Evolutionary conservation across 164 flowering plant species (phyloP).

Genomic region (Chimonanthus praecox): DNA sequence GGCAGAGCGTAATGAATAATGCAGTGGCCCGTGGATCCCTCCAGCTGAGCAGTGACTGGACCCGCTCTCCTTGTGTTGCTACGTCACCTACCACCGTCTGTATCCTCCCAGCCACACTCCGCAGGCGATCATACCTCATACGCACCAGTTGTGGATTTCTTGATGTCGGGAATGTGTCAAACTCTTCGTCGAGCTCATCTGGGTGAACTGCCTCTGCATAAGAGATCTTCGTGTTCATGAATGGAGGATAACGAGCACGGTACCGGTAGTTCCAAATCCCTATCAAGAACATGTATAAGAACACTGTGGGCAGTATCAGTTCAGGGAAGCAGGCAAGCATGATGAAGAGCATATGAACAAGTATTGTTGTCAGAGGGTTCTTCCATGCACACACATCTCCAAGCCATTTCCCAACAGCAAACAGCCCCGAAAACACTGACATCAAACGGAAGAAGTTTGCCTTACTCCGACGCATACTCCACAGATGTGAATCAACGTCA

Average conservation of each 20-base stretch:
- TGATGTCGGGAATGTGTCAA: slow-evolving; percentile 69
- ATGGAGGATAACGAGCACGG: slow-evolving; percentile 84
- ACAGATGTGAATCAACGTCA: slow-evolving; percentile 83
- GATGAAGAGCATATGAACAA: slow-evolving; percentile 71
- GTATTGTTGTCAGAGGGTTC: slow-evolving; percentile 83
- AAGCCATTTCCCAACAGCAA: slow-evolving; percentile 73
- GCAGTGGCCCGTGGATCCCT: slow-evolving; percentile 75
- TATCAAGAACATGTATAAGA: slow-evolving; percentile 89
- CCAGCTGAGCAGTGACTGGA: slow-evolving; percentile 69
- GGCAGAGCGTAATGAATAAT: slow-evolving; percentile 54
- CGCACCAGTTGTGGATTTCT: slow-evolving; percentile 56
- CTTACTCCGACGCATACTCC: slow-evolving; percentile 96
- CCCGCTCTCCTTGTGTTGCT: slow-evolving; percentile 75
- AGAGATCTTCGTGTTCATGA: slow-evolving; percentile 72
- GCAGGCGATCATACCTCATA: slow-evolving; percentile 72
- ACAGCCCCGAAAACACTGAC: slow-evolving; percentile 77
- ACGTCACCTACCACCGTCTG: slow-evolving; percentile 75
- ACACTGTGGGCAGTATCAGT: slow-evolving; percentile 70
- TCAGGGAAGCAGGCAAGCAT: slow-evolving; percentile 94
- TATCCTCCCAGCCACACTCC: slow-evolving; percentile 77
- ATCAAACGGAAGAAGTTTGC: slow-evolving; percentile 85
- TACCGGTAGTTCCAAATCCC: slow-evolving; percentile 91
- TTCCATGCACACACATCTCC: slow-evolving; percentile 83
- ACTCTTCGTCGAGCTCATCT: slow-evolving; percentile 82
- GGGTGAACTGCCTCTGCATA: slow-evolving; percentile 67